Evolutionary conservation across 1,139 yeast genomes (phyloP).

Genomic region (Geotrichum siamense): DNA sequence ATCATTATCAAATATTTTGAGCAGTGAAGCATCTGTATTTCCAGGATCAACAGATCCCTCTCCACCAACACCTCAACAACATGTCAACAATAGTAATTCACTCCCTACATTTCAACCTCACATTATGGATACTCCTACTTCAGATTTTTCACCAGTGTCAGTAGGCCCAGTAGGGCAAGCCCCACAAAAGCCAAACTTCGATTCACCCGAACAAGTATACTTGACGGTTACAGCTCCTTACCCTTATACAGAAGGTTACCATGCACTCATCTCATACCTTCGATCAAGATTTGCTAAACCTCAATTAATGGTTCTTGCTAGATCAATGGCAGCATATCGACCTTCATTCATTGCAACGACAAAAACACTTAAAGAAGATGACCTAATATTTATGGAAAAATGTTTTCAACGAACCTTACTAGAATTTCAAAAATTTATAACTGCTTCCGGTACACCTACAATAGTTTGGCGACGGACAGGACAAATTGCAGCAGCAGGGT

Average conservation of each 20-base stretch:
- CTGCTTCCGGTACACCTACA: conserved; percentile 86
- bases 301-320: conserved; percentile 75
- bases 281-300: conserved; percentile 61
- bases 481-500: conserved; percentile 90
- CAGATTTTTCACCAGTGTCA: conserved; percentile 11
- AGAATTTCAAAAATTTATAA: conserved; percentile 77
- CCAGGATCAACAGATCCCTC: not conserved
- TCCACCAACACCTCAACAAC: not conserved
- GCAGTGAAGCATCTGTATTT: conserved; percentile 7
- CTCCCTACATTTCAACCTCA: not conserved
- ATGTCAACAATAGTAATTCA: not conserved
- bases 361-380: conserved; percentile 79
- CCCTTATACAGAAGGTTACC: conserved; percentile 85
- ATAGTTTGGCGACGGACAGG: conserved; percentile 93
- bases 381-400: conserved; percentile 88
- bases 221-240: conserved; percentile 47
- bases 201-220: conserved; percentile 29
- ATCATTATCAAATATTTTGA: conserved; percentile 14
- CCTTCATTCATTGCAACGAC: conserved; percentile 93
- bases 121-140: conserved; percentile 6
- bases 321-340: conserved; percentile 80
- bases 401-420: conserved; percentile 84
- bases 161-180: not conserved
- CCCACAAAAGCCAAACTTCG: conserved; percentile 5
- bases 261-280: conserved; percentile 68